Evolutionary conservation across 176 grass and related monocot species (phyloP).

Genomic region (Carex parvula): DNA sequence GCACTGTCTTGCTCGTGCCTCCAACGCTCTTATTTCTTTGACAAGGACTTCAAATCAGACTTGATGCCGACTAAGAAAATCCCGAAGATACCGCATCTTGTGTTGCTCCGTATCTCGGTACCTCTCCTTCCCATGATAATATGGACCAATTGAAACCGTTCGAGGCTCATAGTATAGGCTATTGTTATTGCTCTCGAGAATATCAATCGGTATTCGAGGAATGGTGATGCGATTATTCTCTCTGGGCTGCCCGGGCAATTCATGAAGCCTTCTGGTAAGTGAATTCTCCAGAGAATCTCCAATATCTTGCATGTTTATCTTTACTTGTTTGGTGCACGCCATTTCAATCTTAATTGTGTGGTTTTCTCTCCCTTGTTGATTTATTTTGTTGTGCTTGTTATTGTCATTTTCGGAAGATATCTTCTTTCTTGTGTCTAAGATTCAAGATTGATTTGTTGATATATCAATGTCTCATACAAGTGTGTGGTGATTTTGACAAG

Average conservation of each 20-base stretch:
- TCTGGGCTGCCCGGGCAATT: background rate
- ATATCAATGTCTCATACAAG: background rate
- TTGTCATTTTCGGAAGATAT: background rate
- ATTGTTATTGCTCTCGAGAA: background rate
- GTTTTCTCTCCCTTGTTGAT: background rate
- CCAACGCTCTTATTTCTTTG: background rate
- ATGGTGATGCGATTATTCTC: background rate
- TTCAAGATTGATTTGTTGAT: background rate
- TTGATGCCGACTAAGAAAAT: background rate
- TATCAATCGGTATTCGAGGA: background rate
- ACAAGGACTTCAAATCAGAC: background rate
- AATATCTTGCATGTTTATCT: constrained; percentile 2
- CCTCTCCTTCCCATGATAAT: constrained; percentile 1
- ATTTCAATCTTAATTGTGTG: background rate
- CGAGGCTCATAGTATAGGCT: background rate
- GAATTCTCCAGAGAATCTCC: background rate
- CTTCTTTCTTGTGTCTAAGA: background rate
- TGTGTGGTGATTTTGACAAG: background rate
- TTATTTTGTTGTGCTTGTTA: background rate
- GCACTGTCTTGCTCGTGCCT: background rate
- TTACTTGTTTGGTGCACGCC: background rate
- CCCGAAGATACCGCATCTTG: background rate
- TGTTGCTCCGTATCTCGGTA: background rate
- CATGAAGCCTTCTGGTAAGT: background rate
- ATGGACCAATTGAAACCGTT: background rate